Percentiles rank a stretch among this genome's conserved stretches.
Evolutionary conservation across 176 grass and related monocot species (phyloP).

Genomic region (Oryza australiensis): DNA sequence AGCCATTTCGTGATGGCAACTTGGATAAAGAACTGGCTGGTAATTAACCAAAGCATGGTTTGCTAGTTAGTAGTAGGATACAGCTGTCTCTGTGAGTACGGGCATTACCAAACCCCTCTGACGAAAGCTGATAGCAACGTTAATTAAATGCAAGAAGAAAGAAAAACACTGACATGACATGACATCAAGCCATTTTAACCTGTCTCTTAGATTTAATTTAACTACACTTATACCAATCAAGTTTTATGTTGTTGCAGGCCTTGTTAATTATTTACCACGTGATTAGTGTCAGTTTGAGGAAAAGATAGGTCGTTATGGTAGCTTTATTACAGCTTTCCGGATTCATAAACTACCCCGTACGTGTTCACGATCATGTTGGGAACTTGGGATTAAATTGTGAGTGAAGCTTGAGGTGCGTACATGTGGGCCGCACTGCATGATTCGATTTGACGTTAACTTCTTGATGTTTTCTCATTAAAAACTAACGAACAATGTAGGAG

Average conservation of each 20-base stretch:
- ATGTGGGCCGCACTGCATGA: not conserved
- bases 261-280: not conserved
- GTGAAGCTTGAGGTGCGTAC: not conserved
- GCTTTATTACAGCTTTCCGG: not conserved
- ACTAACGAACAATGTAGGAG: too few species aligned
- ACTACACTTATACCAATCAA: not conserved
- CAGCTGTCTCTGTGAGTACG: not conserved
- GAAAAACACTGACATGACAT: not conserved
- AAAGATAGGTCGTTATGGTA: not conserved
- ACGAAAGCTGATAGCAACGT: slow-evolving; percentile 21
- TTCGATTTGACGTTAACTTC: not conserved
- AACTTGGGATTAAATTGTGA: not conserved
- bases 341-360: not conserved
- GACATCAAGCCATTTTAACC: not conserved
- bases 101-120: not conserved
- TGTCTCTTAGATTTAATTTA: not conserved
- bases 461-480: not conserved
- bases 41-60: slow-evolving; percentile 14
- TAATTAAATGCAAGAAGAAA: not conserved
- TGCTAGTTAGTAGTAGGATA: not conserved
- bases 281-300: not conserved
- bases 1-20: not conserved
- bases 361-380: not conserved
- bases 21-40: slow-evolving; percentile 2
- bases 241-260: not conserved